Evolutionary conservation across 1,284 basidiomycete genomes (phyloP).

Genomic region (Tilletia horrida): DNA sequence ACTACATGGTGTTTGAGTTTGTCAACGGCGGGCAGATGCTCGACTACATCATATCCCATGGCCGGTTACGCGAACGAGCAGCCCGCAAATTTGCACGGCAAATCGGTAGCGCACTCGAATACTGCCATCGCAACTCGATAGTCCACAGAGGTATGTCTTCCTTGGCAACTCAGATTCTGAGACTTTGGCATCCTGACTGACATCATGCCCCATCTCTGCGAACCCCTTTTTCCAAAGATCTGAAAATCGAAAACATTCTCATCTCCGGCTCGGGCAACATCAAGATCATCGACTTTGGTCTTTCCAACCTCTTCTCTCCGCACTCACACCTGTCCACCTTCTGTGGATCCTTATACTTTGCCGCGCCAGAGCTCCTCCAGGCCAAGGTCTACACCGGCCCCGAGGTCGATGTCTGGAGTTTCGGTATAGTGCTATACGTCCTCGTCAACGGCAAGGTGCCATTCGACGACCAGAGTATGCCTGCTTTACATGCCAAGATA

Average conservation of each 20-base stretch:
- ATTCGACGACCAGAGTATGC: slow-evolving; percentile 99
- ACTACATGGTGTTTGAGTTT: slow-evolving; percentile 99
- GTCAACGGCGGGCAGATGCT: slow-evolving; percentile 99
- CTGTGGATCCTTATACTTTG: slow-evolving; percentile 96
- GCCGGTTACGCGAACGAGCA: slow-evolving; percentile 87
- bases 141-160: slow-evolving; percentile 69
- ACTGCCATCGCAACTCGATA: slow-evolving; percentile 95
- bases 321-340: slow-evolving; percentile 81
- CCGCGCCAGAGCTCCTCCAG: slow-evolving; percentile 92
- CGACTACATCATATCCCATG: slow-evolving; percentile 98
- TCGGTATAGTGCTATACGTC: slow-evolving; percentile 95
- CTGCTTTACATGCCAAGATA: slow-evolving; percentile 96
- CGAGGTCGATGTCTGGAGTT: slow-evolving; percentile 98
- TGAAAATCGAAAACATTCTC: slow-evolving; percentile 99
- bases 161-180: neutral
- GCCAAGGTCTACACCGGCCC: slow-evolving; percentile 95
- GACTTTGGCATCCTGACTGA: neutral
- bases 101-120: slow-evolving; percentile 90
- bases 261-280: slow-evolving; percentile 98
- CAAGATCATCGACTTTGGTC: slow-evolving; percentile 98
- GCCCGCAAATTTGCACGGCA: slow-evolving; percentile 95
- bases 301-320: slow-evolving; percentile 95
- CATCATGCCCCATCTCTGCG: neutral
- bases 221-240: slow-evolving; percentile 60
- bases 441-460: slow-evolving; percentile 97